Percentiles rank a stretch among this genome's conserved stretches.
These are phyloP conservation scores for Penicillium samsonianum DNA, from an alignment of 495 filamentous ascomycete species.

Conservation along the genomic window DNA sequence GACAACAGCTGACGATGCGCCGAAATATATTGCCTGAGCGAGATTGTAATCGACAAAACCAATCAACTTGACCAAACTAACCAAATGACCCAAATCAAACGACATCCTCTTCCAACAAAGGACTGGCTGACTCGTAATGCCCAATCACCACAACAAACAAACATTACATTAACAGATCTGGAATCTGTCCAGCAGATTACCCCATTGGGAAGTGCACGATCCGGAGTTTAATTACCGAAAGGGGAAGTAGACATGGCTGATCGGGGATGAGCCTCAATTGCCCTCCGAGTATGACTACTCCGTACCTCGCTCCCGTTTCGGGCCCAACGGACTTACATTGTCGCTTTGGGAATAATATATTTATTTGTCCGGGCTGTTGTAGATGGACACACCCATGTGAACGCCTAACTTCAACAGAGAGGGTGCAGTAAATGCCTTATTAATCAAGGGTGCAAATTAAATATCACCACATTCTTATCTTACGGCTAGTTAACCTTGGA, in stretches of 20 bases:
- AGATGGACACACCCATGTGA: no score
- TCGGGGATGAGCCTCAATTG: no score
- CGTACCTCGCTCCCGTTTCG: no score
- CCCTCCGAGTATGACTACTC: no score
- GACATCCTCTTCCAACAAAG: background rate
- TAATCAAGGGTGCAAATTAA: no score
- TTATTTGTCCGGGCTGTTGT: background rate
- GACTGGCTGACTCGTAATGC: background rate
- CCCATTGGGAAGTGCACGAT: constrained; percentile 1
- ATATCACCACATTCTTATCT: no score
- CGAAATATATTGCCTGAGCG: background rate
- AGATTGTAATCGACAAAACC: background rate
- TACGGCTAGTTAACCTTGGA: no score
- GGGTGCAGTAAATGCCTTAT: no score
- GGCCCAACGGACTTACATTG: background rate
- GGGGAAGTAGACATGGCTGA: background rate
- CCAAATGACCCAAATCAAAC: background rate
- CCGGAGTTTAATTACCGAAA: constrained; percentile 8
- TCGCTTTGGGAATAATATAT: background rate
- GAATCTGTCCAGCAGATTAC: constrained; percentile 5
- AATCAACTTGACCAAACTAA: background rate
- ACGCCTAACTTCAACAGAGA: no score
- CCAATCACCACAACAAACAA: background rate
- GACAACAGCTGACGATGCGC: background rate
- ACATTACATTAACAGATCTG: background rate